phyloP scores from a whole-genome alignment of 2,329 filamentous ascomycete species.

The Diaporthe citrichinensis region DNA sequence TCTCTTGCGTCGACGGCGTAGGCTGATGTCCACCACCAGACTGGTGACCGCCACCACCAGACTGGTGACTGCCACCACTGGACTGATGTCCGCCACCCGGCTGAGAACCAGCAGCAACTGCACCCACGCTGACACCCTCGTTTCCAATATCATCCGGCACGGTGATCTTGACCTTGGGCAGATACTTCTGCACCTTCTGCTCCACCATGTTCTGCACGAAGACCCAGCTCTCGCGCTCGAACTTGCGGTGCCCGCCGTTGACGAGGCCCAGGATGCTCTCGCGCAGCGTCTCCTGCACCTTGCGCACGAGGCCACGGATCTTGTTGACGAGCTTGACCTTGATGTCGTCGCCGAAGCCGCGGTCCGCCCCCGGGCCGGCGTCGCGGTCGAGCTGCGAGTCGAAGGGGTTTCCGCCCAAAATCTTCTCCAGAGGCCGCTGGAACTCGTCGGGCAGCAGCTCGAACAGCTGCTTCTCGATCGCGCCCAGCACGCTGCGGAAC shows the following conservation, averaged over 20 bases:
- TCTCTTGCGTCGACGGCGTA: background rate
- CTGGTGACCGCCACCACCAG: too few species aligned
- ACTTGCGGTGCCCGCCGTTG: slow-evolving; percentile 62
- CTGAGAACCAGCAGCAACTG: slow-evolving; percentile 50
- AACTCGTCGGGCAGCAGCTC: slow-evolving; percentile 60
- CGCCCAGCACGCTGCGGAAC: slow-evolving; percentile 60
- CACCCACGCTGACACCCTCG: slow-evolving; percentile 60
- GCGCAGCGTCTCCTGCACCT: slow-evolving; percentile 61
- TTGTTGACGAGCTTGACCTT: slow-evolving; percentile 60
- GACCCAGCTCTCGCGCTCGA: slow-evolving; percentile 61
- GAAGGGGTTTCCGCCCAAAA: slow-evolving; percentile 62
- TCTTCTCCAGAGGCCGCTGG: slow-evolving; percentile 60
- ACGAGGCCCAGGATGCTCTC: slow-evolving; percentile 60
- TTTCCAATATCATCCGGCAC: slow-evolving; percentile 63
- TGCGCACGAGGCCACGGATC: slow-evolving; percentile 59
- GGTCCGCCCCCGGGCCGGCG: slow-evolving; percentile 48
- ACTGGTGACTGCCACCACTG: background rate
- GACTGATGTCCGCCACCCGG: slow-evolving; percentile 51
- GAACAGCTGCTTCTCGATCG: slow-evolving; percentile 61
- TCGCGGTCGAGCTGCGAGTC: slow-evolving; percentile 53
- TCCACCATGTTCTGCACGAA: slow-evolving; percentile 62
- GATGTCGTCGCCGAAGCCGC: slow-evolving; percentile 59
- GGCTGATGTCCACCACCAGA: slow-evolving; percentile 41
- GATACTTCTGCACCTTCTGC: slow-evolving; percentile 60
- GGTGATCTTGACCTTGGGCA: slow-evolving; percentile 60